Evolutionary conservation across 202 grass and related monocot species (phyloP).

Genomic region (Setaria italica): DNA sequence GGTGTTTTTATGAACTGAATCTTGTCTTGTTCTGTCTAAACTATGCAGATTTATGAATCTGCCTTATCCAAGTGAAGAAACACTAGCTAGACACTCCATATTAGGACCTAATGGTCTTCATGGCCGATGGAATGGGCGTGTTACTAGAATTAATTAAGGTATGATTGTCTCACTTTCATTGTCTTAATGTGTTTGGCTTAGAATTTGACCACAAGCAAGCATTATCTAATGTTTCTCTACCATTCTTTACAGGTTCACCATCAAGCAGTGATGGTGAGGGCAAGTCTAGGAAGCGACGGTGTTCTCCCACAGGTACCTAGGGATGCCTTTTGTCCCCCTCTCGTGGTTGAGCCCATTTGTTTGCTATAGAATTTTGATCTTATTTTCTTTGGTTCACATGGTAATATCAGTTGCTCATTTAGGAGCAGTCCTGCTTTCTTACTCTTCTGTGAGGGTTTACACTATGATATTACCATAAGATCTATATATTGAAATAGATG

Average conservation of each 20-base stretch:
- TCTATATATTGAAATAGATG: constrained; percentile 44
- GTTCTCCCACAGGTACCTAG: no score
- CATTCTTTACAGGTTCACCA: constrained; percentile 84
- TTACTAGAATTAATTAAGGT: constrained; percentile 86
- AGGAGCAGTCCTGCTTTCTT: no score
- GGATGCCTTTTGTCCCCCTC: no score
- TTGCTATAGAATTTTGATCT: no score
- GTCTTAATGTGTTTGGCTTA: constrained; percentile 24
- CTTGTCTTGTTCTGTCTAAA: constrained; percentile 30
- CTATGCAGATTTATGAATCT: constrained; percentile 73
- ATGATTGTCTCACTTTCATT: constrained; percentile 48
- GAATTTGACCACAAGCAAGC: constrained; percentile 23
- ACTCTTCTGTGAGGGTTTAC: no score
- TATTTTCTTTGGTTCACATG: no score
- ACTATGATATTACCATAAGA: no score
- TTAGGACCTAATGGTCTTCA: constrained; percentile 93
- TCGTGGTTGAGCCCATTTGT: no score
- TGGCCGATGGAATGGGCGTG: constrained; percentile 66
- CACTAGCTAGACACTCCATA: constrained; percentile 97
- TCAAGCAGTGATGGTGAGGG: constrained; percentile 46
- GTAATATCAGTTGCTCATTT: no score
- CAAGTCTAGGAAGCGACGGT: no score
- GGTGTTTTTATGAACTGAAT: constrained; percentile 28
- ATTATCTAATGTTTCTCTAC: constrained; percentile 43
- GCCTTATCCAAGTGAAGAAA: constrained; percentile 91